phyloP scores from a whole-genome alignment of 768 basidiomycete genomes.

The Psilocybe cubensis region DNA sequence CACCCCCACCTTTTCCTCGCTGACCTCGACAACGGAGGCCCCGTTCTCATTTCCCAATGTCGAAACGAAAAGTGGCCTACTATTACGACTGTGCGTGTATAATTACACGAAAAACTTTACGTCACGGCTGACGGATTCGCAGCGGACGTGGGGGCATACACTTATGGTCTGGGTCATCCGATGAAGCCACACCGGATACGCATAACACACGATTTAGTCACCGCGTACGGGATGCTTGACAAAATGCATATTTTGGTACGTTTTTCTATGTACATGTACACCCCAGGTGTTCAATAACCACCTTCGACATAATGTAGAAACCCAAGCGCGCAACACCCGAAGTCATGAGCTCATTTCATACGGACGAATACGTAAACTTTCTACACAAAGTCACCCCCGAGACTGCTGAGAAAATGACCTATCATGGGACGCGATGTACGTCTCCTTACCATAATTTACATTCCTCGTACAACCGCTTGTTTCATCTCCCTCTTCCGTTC shows the following conservation, averaged over 20 bases:
- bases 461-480: no score
- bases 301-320: conserved; percentile 42
- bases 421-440: conserved; percentile 84
- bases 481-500: no score
- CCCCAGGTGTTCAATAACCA: not conserved
- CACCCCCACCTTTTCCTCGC: not conserved
- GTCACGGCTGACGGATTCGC: conserved; percentile 1
- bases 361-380: conserved; percentile 98
- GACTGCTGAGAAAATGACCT: conserved; percentile 84
- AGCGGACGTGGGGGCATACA: conserved; percentile 76
- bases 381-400: conserved; percentile 89
- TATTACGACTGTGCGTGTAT: conserved; percentile 70
- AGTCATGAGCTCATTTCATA: conserved; percentile 93
- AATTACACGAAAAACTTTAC: not conserved
- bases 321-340: conserved; percentile 72
- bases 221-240: conserved; percentile 90
- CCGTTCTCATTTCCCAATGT: conserved; percentile 44
- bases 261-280: conserved; percentile 7
- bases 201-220: conserved; percentile 90
- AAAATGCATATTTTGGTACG: conserved; percentile 92
- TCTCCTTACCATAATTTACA: conserved; percentile 10
- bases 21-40: not conserved
- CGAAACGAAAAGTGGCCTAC: conserved; percentile 75
- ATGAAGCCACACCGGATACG: conserved; percentile 98
- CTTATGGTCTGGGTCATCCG: conserved; percentile 86